Conservation (phyloP, 2,329 filamentous ascomycete species). For the Karstenula rhodostoma region DNA sequence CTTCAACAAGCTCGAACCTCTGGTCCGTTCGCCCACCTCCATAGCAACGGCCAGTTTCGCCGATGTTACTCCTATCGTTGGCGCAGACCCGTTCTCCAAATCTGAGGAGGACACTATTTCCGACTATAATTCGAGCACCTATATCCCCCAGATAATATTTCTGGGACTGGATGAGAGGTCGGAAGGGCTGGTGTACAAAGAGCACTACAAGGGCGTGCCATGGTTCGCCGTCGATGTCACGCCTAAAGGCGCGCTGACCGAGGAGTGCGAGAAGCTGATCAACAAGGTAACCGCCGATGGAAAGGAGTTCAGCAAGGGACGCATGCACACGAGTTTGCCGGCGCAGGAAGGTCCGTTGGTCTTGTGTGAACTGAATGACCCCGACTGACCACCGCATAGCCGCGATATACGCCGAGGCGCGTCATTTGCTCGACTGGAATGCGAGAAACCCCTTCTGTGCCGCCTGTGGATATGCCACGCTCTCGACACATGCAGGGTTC, state of each 20-base stretch:
- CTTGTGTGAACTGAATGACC: not conserved
- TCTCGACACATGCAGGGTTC: slow-evolving; percentile 80
- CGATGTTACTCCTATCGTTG: slow-evolving; percentile 75
- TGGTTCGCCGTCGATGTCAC: slow-evolving; percentile 93
- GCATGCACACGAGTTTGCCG: slow-evolving; percentile 68
- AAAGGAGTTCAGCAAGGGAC: slow-evolving; percentile 71
- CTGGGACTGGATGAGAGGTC: slow-evolving; percentile 78
- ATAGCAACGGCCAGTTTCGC: slow-evolving; percentile 74
- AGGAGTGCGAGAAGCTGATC: slow-evolving; percentile 69
- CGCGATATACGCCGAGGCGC: slow-evolving; percentile 88
- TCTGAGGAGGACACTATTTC: slow-evolving; percentile 77
- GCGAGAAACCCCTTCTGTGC: slow-evolving; percentile 89
- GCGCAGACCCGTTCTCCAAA: slow-evolving; percentile 72
- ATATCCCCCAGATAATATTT: slow-evolving; percentile 78
- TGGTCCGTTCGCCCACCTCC: slow-evolving; percentile 67
- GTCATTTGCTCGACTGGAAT: slow-evolving; percentile 94
- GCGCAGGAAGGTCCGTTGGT: slow-evolving; percentile 67
- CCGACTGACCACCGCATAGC: slow-evolving; percentile 60
- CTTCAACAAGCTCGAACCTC: slow-evolving; percentile 79
- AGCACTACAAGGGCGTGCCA: slow-evolving; percentile 77
- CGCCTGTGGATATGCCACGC: slow-evolving; percentile 82
- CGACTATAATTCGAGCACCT: slow-evolving; percentile 75
- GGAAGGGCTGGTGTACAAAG: slow-evolving; percentile 67
- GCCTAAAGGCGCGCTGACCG: slow-evolving; percentile 69
- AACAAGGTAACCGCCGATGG: slow-evolving; percentile 67